A percentile compares a stretch with the other conserved stretches of the same genome.
Conservation (phyloP, 2,329 filamentous ascomycete genomes). For the Fusarium beomiforme region DNA sequence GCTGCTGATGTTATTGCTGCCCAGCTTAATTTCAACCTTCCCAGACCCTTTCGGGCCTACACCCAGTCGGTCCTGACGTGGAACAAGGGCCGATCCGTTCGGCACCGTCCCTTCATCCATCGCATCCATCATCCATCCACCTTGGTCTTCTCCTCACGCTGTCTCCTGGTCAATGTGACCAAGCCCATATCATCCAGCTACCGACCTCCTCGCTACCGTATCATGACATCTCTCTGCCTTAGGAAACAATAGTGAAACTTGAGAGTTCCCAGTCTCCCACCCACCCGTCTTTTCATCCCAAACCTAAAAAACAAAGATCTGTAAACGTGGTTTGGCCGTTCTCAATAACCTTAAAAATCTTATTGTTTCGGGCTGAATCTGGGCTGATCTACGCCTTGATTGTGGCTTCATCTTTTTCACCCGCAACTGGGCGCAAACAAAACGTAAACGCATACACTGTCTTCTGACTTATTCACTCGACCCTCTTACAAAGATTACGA, state of each 20-base stretch:
- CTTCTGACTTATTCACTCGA: slow-evolving; percentile 7
- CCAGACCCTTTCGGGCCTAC: slow-evolving; percentile 19
- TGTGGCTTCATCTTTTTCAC: slow-evolving; percentile 35
- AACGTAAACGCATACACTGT: slow-evolving; percentile 17
- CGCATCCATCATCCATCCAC: slow-evolving; percentile 2
- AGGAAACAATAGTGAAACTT: slow-evolving; percentile 16
- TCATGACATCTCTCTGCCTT: slow-evolving; percentile 21
- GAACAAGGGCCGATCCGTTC: slow-evolving; percentile 44
- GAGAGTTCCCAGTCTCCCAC: not conserved
- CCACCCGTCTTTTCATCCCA: not conserved
- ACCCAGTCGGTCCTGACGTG: slow-evolving; percentile 38
- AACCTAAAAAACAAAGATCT: slow-evolving; percentile 13
- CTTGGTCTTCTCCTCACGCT: slow-evolving; percentile 13
- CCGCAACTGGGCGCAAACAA: slow-evolving; percentile 2
- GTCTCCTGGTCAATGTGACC: slow-evolving; percentile 3
- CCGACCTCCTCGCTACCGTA: not conserved
- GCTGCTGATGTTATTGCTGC: slow-evolving; percentile 19
- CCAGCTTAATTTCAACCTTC: slow-evolving; percentile 32
- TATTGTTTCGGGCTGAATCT: slow-evolving; percentile 34
- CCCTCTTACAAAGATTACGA: slow-evolving; percentile 22
- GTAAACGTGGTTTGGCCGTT: slow-evolving; percentile 34
- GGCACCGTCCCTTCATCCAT: slow-evolving; percentile 19
- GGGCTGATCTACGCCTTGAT: slow-evolving; percentile 35
- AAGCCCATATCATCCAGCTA: slow-evolving; percentile 3
- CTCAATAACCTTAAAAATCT: slow-evolving; percentile 39